phyloP scores from a whole-genome alignment of 2,329 filamentous ascomycete species.

The Alternaria ventricosa region DNA sequence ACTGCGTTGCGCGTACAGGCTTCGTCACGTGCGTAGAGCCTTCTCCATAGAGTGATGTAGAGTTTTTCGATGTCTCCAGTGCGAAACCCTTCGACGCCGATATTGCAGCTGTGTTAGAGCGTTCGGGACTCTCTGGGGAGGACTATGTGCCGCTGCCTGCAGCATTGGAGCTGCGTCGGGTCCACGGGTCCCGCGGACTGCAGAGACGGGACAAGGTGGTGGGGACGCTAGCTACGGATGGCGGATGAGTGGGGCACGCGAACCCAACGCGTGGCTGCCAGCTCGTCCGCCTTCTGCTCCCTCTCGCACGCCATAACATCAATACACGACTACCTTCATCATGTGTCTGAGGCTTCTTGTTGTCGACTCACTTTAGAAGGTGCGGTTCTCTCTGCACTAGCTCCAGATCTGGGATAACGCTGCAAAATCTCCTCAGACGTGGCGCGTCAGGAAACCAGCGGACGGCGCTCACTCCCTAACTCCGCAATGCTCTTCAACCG shows the following conservation, averaged over 20 bases:
- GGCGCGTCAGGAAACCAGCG: neutral
- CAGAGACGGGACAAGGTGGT: neutral
- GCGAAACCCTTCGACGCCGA: neutral
- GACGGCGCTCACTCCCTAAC: neutral
- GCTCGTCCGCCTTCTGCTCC: neutral
- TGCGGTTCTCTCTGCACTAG: neutral
- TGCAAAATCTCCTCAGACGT: neutral
- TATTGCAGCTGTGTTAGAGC: neutral
- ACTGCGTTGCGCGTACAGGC: neutral
- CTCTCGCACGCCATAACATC: neutral
- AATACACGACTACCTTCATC: neutral
- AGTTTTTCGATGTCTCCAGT: neutral
- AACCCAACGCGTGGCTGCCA: neutral
- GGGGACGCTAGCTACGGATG: neutral
- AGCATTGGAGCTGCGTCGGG: neutral
- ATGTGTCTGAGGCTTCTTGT: neutral
- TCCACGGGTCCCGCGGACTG: neutral
- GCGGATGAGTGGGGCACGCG: neutral
- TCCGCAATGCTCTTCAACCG: neutral
- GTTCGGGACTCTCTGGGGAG: neutral
- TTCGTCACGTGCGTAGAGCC: neutral
- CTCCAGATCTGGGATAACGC: neutral
- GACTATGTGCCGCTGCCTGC: neutral
- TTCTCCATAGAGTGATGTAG: neutral
- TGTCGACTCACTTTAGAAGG: neutral